Percentiles rank a stretch among this genome's conserved stretches.
Evolutionary conservation across 2,329 filamentous ascomycete species (phyloP).

Genomic region (Coleophoma eucalyptorum): DNA sequence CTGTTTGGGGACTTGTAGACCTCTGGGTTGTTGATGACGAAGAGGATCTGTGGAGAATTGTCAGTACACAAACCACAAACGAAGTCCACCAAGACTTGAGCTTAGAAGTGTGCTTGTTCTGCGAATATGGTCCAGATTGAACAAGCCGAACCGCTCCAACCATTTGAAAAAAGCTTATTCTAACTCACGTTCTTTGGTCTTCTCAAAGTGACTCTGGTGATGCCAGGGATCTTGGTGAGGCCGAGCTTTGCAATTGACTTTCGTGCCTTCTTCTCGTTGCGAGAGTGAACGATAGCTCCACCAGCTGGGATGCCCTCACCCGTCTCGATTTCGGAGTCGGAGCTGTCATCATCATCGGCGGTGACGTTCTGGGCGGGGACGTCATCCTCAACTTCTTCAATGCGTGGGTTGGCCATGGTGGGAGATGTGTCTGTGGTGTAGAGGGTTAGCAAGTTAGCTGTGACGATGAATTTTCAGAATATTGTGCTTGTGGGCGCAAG

Average conservation of each 20-base stretch:
- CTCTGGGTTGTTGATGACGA: conserved; percentile 99
- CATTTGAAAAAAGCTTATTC: not conserved
- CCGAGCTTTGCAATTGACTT: conserved; percentile 99
- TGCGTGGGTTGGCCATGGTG: conserved; percentile 94
- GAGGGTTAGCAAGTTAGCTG: conserved; percentile 17
- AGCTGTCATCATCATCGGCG: conserved; percentile 67
- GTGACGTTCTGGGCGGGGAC: conserved; percentile 78
- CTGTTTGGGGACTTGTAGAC: conserved; percentile 99
- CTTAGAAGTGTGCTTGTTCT: too few relatives aligned
- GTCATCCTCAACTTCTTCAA: conserved; percentile 96
- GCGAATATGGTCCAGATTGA: too few relatives aligned
- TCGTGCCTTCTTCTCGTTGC: conserved; percentile 99
- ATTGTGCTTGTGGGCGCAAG: conserved; percentile 20
- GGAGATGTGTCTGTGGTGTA: conserved; percentile 29
- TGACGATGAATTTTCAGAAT: conserved; percentile 12
- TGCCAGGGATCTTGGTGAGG: conserved; percentile 92
- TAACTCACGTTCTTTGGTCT: conserved; percentile 95
- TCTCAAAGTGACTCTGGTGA: conserved; percentile 96
- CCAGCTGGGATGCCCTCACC: conserved; percentile 70
- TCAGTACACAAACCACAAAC: too few relatives aligned
- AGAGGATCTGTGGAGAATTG: conserved; percentile 70
- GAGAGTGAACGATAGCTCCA: conserved; percentile 88
- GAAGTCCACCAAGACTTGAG: too few relatives aligned
- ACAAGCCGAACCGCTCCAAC: not conserved
- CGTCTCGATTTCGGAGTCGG: conserved; percentile 74